These are phyloP conservation scores for Irpex sp. DNA, from an alignment of 1,284 basidiomycete species.

Conservation along the genomic window DNA sequence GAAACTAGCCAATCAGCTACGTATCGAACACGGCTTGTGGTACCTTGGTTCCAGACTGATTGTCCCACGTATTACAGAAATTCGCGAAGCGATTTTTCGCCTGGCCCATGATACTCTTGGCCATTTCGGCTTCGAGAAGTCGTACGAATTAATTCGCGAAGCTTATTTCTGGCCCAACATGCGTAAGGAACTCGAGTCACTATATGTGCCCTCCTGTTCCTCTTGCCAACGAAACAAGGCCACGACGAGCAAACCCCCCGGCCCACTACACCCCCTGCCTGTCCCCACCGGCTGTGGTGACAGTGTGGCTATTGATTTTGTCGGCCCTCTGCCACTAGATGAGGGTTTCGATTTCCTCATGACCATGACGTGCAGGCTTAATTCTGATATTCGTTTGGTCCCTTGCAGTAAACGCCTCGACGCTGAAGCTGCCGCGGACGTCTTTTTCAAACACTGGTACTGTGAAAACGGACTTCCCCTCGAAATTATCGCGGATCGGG, in stretches of 20 bases:
- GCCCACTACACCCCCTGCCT: slow-evolving; percentile 19
- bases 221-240: slow-evolving; percentile 22
- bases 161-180: slow-evolving; percentile 41
- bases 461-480: slow-evolving; percentile 19
- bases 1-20: too few relatives aligned
- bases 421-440: slow-evolving; percentile 20
- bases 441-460: slow-evolving; percentile 21
- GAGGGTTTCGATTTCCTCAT: slow-evolving; percentile 12
- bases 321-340: slow-evolving; percentile 26
- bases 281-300: not conserved
- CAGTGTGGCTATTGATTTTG: slow-evolving; percentile 28
- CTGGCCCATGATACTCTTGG: slow-evolving; percentile 30
- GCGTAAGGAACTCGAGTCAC: slow-evolving; percentile 24
- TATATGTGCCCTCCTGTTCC: slow-evolving; percentile 18
- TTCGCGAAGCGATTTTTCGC: slow-evolving; percentile 21
- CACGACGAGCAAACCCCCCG: slow-evolving; percentile 8
- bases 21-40: too few relatives aligned
- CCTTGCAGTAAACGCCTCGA: slow-evolving; percentile 19
- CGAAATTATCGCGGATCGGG: slow-evolving; percentile 12
- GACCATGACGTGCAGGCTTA: slow-evolving; percentile 13
- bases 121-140: slow-evolving; percentile 36
- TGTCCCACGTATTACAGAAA: slow-evolving; percentile 22
- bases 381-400: slow-evolving; percentile 20
- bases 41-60: slow-evolving; percentile 5
- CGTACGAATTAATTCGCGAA: slow-evolving; percentile 23